phyloP scores from a whole-genome alignment of 305 asterid genomes.

The Rubia peregrina region DNA sequence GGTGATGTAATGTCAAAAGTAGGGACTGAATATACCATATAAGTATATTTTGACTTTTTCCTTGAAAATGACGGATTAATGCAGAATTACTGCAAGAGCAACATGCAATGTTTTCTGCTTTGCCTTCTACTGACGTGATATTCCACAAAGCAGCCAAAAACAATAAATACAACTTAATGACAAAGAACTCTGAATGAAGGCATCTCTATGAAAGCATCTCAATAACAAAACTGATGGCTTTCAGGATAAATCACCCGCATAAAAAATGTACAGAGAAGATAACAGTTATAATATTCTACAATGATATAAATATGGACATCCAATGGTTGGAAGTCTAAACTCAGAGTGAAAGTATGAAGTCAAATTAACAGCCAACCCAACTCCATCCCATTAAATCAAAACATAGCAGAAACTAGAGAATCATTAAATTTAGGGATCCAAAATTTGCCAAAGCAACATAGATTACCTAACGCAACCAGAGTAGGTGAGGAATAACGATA shows the following conservation, averaged over 20 bases:
- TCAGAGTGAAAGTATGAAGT: neutral
- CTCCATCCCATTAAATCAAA: neutral
- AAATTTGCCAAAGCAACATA: neutral
- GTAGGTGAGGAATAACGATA: neutral
- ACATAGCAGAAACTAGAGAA: neutral
- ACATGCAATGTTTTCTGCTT: neutral
- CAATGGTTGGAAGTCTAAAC: neutral
- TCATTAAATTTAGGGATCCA: neutral
- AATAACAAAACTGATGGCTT: neutral
- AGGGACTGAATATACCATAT: neutral
- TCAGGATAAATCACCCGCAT: neutral
- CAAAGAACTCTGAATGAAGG: neutral
- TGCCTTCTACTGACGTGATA: neutral
- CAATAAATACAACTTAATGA: neutral
- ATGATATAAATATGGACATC: neutral
- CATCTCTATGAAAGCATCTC: neutral
- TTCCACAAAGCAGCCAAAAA: neutral
- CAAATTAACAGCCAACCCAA: neutral
- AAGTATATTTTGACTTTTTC: neutral
- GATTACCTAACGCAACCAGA: neutral
- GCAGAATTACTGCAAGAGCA: neutral
- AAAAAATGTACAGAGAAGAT: neutral
- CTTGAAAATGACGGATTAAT: neutral
- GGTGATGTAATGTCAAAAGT: neutral
- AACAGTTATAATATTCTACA: neutral